Evolutionary conservation across 2,329 filamentous ascomycete genomes (phyloP).

Genomic region (Talaromyces albobiverticillius): DNA sequence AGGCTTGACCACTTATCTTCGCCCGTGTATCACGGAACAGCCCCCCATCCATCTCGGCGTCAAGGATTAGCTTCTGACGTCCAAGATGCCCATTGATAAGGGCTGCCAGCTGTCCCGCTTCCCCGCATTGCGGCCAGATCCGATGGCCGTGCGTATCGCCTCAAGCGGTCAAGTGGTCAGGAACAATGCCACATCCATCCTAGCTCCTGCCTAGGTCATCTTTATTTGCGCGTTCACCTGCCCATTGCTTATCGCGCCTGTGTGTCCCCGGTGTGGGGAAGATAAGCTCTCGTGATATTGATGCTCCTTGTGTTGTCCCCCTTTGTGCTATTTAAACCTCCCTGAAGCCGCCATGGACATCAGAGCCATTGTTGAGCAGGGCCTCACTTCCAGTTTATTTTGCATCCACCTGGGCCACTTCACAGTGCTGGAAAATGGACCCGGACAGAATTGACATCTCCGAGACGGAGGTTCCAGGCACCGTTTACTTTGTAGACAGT

Average conservation of each 20-base stretch:
- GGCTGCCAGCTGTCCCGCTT: too few species aligned
- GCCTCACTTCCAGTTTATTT: neutral
- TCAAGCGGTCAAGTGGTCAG: too few species aligned
- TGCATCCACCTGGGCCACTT: neutral
- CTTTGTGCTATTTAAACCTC: neutral
- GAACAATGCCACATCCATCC: too few species aligned
- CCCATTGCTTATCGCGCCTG: neutral
- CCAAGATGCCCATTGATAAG: too few species aligned
- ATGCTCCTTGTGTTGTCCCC: neutral
- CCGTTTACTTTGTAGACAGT: constrained; percentile 7
- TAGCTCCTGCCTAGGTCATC: neutral
- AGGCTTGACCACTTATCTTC: too few species aligned
- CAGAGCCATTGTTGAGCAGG: neutral
- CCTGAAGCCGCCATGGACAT: neutral
- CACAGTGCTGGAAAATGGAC: neutral
- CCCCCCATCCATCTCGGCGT: too few species aligned
- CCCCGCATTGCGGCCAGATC: too few species aligned
- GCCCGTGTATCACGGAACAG: too few species aligned
- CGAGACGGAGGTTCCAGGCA: constrained; percentile 3
- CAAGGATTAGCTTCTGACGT: too few species aligned
- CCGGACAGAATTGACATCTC: neutral
- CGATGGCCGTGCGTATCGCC: too few species aligned
- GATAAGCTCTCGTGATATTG: neutral
- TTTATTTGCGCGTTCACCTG: neutral
- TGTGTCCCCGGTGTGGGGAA: neutral